A percentile compares a stretch with the other conserved stretches of the same genome.
These are phyloP conservation scores for Salix udensis DNA, from an alignment of 345 rosid genomes.

Conservation along the genomic window DNA sequence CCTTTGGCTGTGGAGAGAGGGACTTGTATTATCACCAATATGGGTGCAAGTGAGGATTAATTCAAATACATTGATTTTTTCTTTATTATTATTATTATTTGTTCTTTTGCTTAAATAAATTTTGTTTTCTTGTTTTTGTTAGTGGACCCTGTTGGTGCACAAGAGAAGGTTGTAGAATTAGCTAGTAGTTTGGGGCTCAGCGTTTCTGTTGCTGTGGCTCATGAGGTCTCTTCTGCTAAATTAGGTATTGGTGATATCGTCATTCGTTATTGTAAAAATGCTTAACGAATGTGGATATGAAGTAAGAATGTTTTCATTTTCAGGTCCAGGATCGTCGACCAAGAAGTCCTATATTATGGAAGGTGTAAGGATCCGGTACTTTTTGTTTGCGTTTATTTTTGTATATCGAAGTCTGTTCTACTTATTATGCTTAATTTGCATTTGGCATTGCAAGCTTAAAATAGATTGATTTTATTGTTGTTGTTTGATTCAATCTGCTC, in stretches of 20 bases:
- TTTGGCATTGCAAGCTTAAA: background rate
- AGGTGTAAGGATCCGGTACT: conserved; percentile 52
- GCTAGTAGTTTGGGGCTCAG: conserved; percentile 59
- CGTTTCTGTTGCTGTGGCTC: conserved; percentile 70
- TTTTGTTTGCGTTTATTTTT: conserved; percentile 10
- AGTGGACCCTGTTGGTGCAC: conserved; percentile 86
- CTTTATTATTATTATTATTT: no score
- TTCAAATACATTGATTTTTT: background rate
- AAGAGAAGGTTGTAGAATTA: conserved; percentile 57
- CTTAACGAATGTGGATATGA: background rate
- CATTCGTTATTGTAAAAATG: background rate
- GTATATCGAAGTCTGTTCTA: background rate
- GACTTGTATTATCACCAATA: conserved; percentile 75
- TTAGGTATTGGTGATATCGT: conserved; percentile 35
- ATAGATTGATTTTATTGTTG: background rate
- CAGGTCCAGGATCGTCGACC: conserved; percentile 40
- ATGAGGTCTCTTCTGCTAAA: conserved; percentile 42
- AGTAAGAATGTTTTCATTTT: background rate
- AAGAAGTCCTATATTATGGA: conserved; percentile 31
- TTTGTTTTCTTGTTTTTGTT: background rate
- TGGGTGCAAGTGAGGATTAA: conserved; percentile 75
- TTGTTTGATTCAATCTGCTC: background rate
- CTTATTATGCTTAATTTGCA: background rate
- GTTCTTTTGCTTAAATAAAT: background rate
- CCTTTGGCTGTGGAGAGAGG: conserved; percentile 76